Percentiles rank a stretch among this genome's conserved stretches.
phyloP scores from a whole-genome alignment of 352 stramenopile species.

The Phytophthora sansomeana region DNA sequence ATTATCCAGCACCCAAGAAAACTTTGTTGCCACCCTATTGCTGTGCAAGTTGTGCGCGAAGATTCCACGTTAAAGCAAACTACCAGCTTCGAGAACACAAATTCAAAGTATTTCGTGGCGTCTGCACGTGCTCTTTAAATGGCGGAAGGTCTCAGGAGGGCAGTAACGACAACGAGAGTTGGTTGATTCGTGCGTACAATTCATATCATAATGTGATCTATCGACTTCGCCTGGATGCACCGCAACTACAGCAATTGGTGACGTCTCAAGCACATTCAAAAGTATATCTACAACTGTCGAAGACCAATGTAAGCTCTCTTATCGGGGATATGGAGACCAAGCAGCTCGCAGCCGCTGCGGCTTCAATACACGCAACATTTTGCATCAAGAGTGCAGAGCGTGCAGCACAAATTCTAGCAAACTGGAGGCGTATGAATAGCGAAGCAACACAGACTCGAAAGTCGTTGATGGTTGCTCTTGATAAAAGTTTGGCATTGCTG shows the following conservation, averaged over 20 bases:
- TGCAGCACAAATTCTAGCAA: constrained; percentile 36
- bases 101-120: constrained; percentile 43
- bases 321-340: constrained; percentile 32
- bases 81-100: constrained; percentile 33
- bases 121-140: constrained; percentile 63
- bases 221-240: constrained; percentile 53
- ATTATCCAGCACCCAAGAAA: background rate
- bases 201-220: constrained; percentile 61
- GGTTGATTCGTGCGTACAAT: constrained; percentile 79
- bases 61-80: constrained; percentile 46
- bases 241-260: constrained; percentile 54
- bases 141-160: constrained; percentile 18
- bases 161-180: constrained; percentile 31
- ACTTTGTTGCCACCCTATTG: constrained; percentile 27
- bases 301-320: constrained; percentile 5
- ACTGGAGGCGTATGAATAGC: constrained; percentile 51
- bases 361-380: constrained; percentile 35
- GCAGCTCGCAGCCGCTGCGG: constrained; percentile 16
- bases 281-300: background rate
- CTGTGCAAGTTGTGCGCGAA: constrained; percentile 61
- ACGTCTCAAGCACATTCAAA: constrained; percentile 8
- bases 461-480: constrained; percentile 32
- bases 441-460: constrained; percentile 52
- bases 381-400: constrained; percentile 23
- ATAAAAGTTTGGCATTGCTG: constrained; percentile 34